phyloP scores from a whole-genome alignment of 495 filamentous ascomycete genomes.

The Bryoglossum gracile region DNA sequence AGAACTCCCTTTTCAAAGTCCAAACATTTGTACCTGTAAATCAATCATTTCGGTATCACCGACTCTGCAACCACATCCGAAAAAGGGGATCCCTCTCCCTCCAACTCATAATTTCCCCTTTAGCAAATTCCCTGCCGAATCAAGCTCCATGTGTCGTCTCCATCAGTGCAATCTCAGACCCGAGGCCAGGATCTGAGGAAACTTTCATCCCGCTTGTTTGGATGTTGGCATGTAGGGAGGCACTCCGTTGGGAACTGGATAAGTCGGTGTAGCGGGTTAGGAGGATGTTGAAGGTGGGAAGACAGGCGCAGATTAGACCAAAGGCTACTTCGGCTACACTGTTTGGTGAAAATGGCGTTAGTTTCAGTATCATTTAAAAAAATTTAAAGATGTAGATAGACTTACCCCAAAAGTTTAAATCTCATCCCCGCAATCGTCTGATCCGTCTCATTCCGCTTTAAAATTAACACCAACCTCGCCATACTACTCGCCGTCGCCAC shows the following conservation, averaged over 20 bases:
- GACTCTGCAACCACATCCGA: too few species aligned
- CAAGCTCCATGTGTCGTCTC: not conserved
- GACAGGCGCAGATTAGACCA: constrained; percentile 42
- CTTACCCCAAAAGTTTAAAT: constrained; percentile 41
- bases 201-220: not conserved
- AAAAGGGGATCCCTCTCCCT: too few species aligned
- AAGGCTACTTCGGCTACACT: constrained; percentile 42
- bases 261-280: not conserved
- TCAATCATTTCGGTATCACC: too few species aligned
- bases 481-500: constrained; percentile 40
- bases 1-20: too few species aligned
- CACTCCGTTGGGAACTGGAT: not conserved
- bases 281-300: constrained; percentile 32
- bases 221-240: not conserved
- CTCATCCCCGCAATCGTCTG: constrained; percentile 36
- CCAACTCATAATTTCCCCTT: not conserved
- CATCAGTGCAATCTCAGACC: too few species aligned
- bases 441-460: constrained; percentile 29
- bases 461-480: constrained; percentile 37
- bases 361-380: not conserved
- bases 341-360: not conserved
- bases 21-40: too few species aligned
- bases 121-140: not conserved
- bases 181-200: too few species aligned
- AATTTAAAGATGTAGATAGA: not conserved